A percentile compares a stretch with the other conserved stretches of the same genome.
Evolutionary conservation across 306 rosid genomes (phyloP).

Genomic region (Biancaea sappan): DNA sequence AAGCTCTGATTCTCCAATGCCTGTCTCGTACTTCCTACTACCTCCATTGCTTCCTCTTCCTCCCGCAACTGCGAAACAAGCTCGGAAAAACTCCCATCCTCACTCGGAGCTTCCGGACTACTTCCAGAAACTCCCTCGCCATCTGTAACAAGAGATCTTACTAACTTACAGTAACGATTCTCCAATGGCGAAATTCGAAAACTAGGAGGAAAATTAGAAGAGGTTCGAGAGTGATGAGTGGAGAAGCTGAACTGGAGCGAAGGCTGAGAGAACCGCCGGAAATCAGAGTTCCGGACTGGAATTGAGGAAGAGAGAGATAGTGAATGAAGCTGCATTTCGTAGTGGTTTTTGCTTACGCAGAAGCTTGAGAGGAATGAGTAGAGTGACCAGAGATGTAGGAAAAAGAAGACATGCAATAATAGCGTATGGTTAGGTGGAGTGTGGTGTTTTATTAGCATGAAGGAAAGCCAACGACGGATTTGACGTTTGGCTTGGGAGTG

Average conservation of each 20-base stretch:
- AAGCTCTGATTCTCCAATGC: slow-evolving; percentile 45
- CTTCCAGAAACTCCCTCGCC: background rate
- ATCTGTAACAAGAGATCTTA: slow-evolving; percentile 4
- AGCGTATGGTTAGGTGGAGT: background rate
- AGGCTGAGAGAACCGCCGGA: slow-evolving; percentile 2
- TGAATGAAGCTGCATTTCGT: slow-evolving; percentile 36
- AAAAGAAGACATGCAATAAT: background rate
- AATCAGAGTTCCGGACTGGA: background rate
- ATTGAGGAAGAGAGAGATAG: slow-evolving; percentile 25
- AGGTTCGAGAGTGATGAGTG: background rate
- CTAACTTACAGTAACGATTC: background rate
- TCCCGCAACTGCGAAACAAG: background rate
- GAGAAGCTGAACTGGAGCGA: background rate
- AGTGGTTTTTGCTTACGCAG: too few relatives aligned
- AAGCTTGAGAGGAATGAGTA: too few relatives aligned
- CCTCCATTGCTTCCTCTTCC: background rate
- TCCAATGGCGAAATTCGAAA: background rate
- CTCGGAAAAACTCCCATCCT: background rate
- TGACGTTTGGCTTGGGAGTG: background rate
- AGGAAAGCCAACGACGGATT: background rate
- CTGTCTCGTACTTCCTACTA: background rate
- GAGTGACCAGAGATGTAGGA: background rate
- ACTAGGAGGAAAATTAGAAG: slow-evolving; percentile 9
- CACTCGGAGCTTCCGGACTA: background rate
- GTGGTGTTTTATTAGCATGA: too few relatives aligned